Percentiles rank a stretch among this genome's conserved stretches.
These are phyloP conservation scores for Trypanosomatidae sp. DNA, from an alignment of 208 protist genomes.

Conservation along the genomic window DNA sequence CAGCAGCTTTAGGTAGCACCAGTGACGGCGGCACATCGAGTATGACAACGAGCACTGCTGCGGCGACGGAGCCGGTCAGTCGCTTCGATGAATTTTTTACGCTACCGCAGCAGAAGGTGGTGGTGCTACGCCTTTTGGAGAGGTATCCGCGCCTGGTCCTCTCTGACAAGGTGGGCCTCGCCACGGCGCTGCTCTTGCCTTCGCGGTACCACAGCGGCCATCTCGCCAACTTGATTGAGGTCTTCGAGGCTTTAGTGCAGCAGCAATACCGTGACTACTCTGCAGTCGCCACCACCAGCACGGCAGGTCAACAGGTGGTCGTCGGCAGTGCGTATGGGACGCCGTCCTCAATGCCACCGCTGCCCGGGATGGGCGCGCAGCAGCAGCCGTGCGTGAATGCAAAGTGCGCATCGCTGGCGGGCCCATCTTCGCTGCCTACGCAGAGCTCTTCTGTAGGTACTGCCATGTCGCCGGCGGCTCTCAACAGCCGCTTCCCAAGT, in stretches of 20 bases:
- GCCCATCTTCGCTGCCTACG: background rate
- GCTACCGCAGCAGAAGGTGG: slow-evolving; percentile 25
- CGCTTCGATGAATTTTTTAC: slow-evolving; percentile 21
- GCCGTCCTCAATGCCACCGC: background rate
- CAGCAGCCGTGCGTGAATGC: slow-evolving; percentile 7
- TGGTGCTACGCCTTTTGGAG: slow-evolving; percentile 31
- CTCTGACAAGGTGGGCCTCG: slow-evolving; percentile 56
- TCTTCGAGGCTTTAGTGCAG: slow-evolving; percentile 43
- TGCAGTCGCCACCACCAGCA: background rate
- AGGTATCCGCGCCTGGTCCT: slow-evolving; percentile 45
- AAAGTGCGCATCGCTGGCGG: background rate
- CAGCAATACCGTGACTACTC: slow-evolving; percentile 39
- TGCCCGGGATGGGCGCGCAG: background rate
- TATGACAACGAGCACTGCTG: background rate
- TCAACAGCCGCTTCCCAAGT: background rate
- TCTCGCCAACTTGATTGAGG: slow-evolving; percentile 32
- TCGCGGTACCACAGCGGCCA: slow-evolving; percentile 34
- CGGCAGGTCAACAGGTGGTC: background rate
- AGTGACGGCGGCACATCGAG: background rate
- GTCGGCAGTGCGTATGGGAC: background rate
- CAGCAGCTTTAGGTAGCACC: background rate
- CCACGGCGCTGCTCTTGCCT: slow-evolving; percentile 50
- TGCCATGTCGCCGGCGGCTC: background rate
- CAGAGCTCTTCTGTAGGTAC: background rate
- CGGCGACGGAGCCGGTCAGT: background rate